These are phyloP conservation scores for Xylaria castorea DNA, from an alignment of 495 filamentous ascomycete species.

Conservation along the genomic window DNA sequence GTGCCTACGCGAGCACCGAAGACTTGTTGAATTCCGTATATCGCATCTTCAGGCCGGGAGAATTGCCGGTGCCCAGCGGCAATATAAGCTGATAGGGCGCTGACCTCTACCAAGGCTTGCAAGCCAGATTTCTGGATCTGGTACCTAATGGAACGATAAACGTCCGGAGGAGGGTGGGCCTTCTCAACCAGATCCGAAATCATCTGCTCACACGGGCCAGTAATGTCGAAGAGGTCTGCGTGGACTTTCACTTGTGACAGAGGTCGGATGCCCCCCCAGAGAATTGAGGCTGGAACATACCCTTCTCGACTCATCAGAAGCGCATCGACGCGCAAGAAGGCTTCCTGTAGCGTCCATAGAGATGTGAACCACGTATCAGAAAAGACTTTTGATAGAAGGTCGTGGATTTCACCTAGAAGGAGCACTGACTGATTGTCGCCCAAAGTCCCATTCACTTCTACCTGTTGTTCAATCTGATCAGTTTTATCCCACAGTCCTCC, in stretches of 20 bases:
- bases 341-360: neutral
- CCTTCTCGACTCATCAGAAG: too few relatives aligned
- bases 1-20: neutral
- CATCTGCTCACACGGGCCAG: neutral
- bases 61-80: neutral
- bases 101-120: neutral
- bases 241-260: too few relatives aligned
- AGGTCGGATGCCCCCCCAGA: neutral
- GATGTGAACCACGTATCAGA: neutral
- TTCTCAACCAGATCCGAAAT: too few relatives aligned
- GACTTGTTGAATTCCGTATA: neutral
- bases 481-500: neutral
- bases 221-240: neutral
- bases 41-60: neutral
- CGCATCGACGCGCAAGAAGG: neutral
- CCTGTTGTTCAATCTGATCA: neutral
- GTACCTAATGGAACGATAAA: too few relatives aligned
- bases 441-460: too few relatives aligned
- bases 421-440: too few relatives aligned
- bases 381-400: neutral
- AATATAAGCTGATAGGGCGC: neutral
- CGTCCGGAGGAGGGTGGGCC: too few relatives aligned
- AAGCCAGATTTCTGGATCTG: neutral
- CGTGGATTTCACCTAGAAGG: too few relatives aligned
- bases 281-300: too few relatives aligned